Evolutionary conservation across 257 asterid species (phyloP).

Genomic region (Jacaranda copaia): DNA sequence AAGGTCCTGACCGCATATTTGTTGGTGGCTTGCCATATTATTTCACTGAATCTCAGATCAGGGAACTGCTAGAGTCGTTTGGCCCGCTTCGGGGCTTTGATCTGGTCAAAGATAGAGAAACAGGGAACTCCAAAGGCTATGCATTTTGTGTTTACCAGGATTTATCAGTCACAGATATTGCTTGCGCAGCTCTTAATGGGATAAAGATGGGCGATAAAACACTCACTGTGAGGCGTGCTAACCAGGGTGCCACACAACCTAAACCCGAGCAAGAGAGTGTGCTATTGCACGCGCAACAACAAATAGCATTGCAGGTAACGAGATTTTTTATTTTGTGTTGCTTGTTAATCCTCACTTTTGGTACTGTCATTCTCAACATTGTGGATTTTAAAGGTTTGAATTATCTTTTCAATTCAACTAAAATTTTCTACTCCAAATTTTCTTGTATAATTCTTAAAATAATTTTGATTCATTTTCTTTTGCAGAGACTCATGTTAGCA

Average conservation of each 20-base stretch:
- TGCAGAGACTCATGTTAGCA: slow-evolving; percentile 77
- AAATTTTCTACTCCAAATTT: neutral
- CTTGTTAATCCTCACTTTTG: slow-evolving; percentile 11
- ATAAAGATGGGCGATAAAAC: slow-evolving; percentile 99
- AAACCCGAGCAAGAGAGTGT: slow-evolving; percentile 97
- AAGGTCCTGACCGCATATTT: slow-evolving; percentile 96
- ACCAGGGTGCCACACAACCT: slow-evolving; percentile 84
- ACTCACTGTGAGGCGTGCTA: slow-evolving; percentile 96
- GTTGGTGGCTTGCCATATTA: slow-evolving; percentile 98
- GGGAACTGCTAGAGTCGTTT: slow-evolving; percentile 97
- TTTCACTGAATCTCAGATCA: slow-evolving; percentile 89
- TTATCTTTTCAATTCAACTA: neutral
- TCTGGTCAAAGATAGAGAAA: slow-evolving; percentile 96
- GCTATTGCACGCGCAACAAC: slow-evolving; percentile 92
- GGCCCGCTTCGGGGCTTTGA: slow-evolving; percentile 96
- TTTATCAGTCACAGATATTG: slow-evolving; percentile 92
- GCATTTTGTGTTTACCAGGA: slow-evolving; percentile 98
- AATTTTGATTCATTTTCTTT: slow-evolving; percentile 4
- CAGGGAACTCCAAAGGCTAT: slow-evolving; percentile 99
- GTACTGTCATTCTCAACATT: neutral
- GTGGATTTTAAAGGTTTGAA: neutral
- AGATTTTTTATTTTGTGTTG: slow-evolving; percentile 8
- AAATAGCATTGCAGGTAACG: slow-evolving; percentile 86
- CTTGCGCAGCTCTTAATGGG: slow-evolving; percentile 98
- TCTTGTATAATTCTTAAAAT: neutral